Conservation (phyloP, 148 eudicot genomes). For the Chenopodium berlandieri region DNA sequence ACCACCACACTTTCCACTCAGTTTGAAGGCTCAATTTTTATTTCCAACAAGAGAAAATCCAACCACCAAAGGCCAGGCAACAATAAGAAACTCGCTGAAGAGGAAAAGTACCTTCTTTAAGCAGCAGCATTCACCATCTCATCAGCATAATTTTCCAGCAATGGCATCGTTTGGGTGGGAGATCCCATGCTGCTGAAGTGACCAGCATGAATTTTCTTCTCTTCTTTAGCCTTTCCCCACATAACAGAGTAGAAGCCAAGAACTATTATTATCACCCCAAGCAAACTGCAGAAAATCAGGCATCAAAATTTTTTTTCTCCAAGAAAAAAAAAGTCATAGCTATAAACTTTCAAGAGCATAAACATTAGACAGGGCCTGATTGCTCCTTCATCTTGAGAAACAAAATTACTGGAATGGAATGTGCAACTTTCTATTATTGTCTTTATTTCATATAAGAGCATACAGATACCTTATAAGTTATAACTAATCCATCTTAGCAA, state of each 20-base stretch:
- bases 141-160: constrained; percentile 35
- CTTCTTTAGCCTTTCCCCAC: constrained; percentile 88
- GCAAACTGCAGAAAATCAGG: constrained; percentile 52
- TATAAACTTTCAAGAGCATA: neutral
- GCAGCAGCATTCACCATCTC: constrained; percentile 16
- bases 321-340: neutral
- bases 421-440: neutral
- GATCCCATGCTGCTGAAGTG: constrained; percentile 29
- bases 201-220: constrained; percentile 24
- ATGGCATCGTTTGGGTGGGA: constrained; percentile 34
- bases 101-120: constrained; percentile 22
- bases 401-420: neutral
- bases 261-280: constrained; percentile 66
- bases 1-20: neutral
- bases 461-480: neutral
- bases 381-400: neutral
- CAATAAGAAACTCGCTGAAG: neutral
- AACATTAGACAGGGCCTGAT: neutral
- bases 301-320: neutral
- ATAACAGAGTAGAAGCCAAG: constrained; percentile 76
- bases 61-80: neutral
- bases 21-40: neutral
- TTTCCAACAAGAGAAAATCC: neutral
- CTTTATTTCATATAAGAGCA: neutral
- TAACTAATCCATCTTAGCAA: neutral